Base-by-base conservation (phyloP, 2,329 filamentous ascomycete genomes). In the Ophiocordyceps camponoti-rufipedis region DNA sequence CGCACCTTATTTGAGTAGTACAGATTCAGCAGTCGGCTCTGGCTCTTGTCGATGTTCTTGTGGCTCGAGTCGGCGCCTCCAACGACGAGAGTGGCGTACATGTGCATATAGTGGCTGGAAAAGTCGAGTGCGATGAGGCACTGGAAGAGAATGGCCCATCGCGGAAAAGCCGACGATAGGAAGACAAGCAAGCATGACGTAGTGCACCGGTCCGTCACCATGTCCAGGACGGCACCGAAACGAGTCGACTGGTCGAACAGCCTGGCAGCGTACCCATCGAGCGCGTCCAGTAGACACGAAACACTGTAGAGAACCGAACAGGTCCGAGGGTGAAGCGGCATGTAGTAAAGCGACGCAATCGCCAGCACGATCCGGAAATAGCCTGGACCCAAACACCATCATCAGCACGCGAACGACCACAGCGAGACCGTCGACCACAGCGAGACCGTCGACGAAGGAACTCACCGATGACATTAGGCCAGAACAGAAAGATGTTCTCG, bases 181-280 rank as follows among this genome's bases (percentile, higher is more conserved):
- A 96, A 98, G 44, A 96, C 88, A 43, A 98, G 76, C 54, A 98
- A 68, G 63, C 91, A 98, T 2, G 89, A 80, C 3, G 91, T 98
- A 29, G 89, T 96, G 71, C 91, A 96, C 49, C 91, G 82, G 65
- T 98, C 91, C 16, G 91, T 98, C 49, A 98, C 89, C 91, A 98
- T 98, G 68, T 98, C 91, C 51, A 98, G 74, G 32, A 98, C 89
- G 31, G 89, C 91, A 51, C 91, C 91, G 62, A 98, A 98, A 52
- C 84, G 84, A 46, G 91, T 96, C 35, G 85, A 89, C 64, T 98
- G 91, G 56, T 94, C 78, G 61, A 75, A 89, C 81, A 56, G 48
- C 29, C 65, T 56, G 47, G 91, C 91, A n/a, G 88, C 88, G 55
- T 88, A 82, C 55, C 91, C 91, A 60, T 98, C 91, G 51, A 96